Evolutionary conservation across 2,329 filamentous ascomycete genomes (phyloP), one percentile per base, ranked within the genome.

Genomic region (Xylaria sp.): DNA sequence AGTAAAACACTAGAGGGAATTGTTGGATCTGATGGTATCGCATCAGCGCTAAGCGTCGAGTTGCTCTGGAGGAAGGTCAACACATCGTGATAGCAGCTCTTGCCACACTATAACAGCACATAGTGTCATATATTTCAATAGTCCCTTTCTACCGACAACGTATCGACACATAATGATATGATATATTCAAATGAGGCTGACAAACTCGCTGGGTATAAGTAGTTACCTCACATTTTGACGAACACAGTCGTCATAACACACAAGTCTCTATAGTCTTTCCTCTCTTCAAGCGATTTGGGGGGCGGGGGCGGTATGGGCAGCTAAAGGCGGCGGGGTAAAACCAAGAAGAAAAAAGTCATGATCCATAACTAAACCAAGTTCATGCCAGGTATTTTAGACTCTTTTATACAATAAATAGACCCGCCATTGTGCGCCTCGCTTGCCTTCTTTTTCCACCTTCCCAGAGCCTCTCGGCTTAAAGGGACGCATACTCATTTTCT

Each of bases 341-440:
- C 9, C 27, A 14, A 61, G 50, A 24, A 24, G 6, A n/a, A 50
- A 48, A 50, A 48, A 36, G 54, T 51, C 55, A 45, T 61, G 32
- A 64, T 58, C 60, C 64, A 36, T 68, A 62, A 53, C 19, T 27
- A 67, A 53, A 50, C 30, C 34, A 21, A 58, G 32, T 64, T 67
- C 61, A 59, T 60, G 55, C 51, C 64, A 67, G 21, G 59, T 60
- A 47, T 42, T 62, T 34, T 32, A 42, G 51, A 62, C 61, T 45
- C 54, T 62, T 70, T 70, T 68, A 65, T 68, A 68, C 65, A 70
- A 65, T 60, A 36, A 62, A 59, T 39, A 56, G 48, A 30, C 19
- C 27, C 32, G 17, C 64, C 32, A 30, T 47, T 48, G 65, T 65
- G 34, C 53, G 54, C 67, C 67, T 51, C 27, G 50, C 30, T 62